Evolutionary conservation across 2,329 filamentous ascomycete genomes (phyloP).

Genomic region (Colletotrichum horii): DNA sequence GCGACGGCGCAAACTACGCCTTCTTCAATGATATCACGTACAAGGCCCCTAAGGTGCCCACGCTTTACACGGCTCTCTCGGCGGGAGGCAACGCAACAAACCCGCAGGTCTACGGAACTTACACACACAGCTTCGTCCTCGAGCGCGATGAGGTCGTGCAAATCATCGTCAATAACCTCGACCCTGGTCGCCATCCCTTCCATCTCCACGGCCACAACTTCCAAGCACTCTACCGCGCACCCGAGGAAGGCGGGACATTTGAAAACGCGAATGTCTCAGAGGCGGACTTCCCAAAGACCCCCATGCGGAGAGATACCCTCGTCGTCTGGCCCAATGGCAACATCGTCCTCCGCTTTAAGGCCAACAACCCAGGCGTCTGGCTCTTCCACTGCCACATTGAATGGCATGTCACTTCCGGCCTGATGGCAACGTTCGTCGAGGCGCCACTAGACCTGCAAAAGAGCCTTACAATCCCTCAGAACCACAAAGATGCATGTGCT

Average conservation of each 20-base stretch:
- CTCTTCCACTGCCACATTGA: constrained; percentile 83
- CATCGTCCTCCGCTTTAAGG: constrained; percentile 70
- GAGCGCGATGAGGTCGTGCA: constrained; percentile 72
- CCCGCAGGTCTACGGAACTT: constrained; percentile 67
- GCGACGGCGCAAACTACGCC: constrained; percentile 65
- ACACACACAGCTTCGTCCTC: constrained; percentile 72
- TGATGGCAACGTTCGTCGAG: constrained; percentile 69
- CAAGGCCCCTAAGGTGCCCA: constrained; percentile 75
- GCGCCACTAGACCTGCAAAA: constrained; percentile 67
- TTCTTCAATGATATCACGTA: constrained; percentile 84
- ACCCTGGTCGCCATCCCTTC: constrained; percentile 75
- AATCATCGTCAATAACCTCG: constrained; percentile 78
- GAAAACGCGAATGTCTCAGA: constrained; percentile 49
- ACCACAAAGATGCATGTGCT: constrained; percentile 64
- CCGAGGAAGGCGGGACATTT: constrained; percentile 62
- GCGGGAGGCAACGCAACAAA: constrained; percentile 64
- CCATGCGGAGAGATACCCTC: constrained; percentile 73
- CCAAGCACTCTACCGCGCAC: constrained; percentile 68
- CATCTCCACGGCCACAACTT: constrained; percentile 81
- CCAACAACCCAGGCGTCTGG: constrained; percentile 73
- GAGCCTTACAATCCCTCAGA: constrained; percentile 61
- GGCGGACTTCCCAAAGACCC: constrained; percentile 54
- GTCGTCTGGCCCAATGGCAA: constrained; percentile 70
- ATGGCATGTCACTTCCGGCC: constrained; percentile 75
- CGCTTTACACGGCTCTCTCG: constrained; percentile 77